Percentiles rank a stretch among this genome's conserved stretches.
These are phyloP conservation scores for Xylaria sp. DNA, from an alignment of 2,329 filamentous ascomycete genomes.

Conservation along the genomic window DNA sequence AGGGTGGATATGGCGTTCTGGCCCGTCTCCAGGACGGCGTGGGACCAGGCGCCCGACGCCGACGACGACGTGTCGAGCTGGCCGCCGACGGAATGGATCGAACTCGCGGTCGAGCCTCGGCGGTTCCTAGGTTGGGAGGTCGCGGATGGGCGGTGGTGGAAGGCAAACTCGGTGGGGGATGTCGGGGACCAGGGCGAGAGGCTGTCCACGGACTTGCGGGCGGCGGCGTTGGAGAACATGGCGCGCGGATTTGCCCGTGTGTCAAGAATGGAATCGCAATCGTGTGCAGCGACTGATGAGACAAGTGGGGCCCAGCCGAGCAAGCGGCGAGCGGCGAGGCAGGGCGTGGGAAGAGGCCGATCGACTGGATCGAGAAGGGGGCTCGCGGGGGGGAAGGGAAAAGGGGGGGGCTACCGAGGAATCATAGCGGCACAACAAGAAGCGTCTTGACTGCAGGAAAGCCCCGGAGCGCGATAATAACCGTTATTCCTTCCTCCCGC, in stretches of 20 bases:
- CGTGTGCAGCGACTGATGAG: conserved; percentile 7
- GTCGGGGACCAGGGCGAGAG: conserved; percentile 65
- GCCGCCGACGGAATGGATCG: conserved; percentile 87
- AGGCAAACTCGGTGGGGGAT: conserved; percentile 66
- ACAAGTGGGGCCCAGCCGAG: not conserved
- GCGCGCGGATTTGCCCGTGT: conserved; percentile 41
- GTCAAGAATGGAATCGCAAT: no score
- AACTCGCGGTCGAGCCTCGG: conserved; percentile 87
- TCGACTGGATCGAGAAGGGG: conserved; percentile 51
- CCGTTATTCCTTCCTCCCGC: no score
- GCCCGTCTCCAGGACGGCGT: conserved; percentile 74
- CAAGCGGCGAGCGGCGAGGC: conserved; percentile 34
- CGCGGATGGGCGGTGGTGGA: conserved; percentile 65
- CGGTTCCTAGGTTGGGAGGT: conserved; percentile 63
- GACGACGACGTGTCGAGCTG: conserved; percentile 75
- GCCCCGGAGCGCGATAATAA: conserved; percentile 18
- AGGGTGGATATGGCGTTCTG: conserved; percentile 96
- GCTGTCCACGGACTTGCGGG: conserved; percentile 74
- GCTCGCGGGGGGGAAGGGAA: conserved; percentile 42
- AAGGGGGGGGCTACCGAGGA: conserved; percentile 55
- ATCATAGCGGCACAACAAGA: conserved; percentile 56
- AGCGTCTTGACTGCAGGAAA: conserved; percentile 14
- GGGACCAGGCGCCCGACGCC: conserved; percentile 64
- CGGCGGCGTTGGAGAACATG: conserved; percentile 69
- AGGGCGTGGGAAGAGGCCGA: conserved; percentile 45